Evolutionary conservation across 2,329 filamentous ascomycete genomes (phyloP).

Genomic region (Calcarisporium arbuscula): DNA sequence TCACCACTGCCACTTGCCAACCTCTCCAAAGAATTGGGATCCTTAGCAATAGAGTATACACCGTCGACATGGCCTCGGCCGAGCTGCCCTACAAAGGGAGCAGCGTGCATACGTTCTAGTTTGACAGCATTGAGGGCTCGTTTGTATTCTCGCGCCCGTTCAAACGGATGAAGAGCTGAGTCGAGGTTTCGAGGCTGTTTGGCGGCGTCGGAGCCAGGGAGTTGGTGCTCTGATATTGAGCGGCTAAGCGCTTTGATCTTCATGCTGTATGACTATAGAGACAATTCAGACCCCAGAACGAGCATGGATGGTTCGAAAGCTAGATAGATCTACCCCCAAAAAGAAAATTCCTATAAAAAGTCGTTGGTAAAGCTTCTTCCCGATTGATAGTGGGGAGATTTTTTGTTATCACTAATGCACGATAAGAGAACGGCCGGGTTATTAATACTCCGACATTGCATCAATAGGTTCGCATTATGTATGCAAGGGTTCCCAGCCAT

Average conservation of each 20-base stretch:
- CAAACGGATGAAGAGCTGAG: conserved; percentile 83
- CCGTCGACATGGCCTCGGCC: conserved; percentile 91
- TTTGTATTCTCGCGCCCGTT: conserved; percentile 70
- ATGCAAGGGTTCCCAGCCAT: conserved; percentile 5
- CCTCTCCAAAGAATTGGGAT: conserved; percentile 65
- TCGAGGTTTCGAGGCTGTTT: conserved; percentile 69
- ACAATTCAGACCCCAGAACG: too few species aligned
- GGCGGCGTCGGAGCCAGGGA: conserved; percentile 58
- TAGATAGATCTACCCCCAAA: too few species aligned
- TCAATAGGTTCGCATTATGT: conserved; percentile 6
- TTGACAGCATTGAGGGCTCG: conserved; percentile 71
- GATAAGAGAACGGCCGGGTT: conserved; percentile 23
- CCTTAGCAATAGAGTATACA: conserved; percentile 70
- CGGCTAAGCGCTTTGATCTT: conserved; percentile 64
- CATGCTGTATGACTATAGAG: conserved; percentile 31
- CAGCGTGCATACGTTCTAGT: conserved; percentile 81
- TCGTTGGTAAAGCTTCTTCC: too few species aligned
- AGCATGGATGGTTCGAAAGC: too few species aligned
- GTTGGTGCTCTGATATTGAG: conserved; percentile 57
- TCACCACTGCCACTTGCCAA: conserved; percentile 85
- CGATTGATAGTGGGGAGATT: conserved; percentile 23
- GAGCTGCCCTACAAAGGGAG: conserved; percentile 73
- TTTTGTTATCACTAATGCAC: conserved; percentile 21
- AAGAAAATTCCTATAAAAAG: too few species aligned
- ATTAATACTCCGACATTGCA: conserved; percentile 20